These are phyloP conservation scores for Hypoxylon sp. DNA, from an alignment of 2,329 filamentous ascomycete species.

Conservation along the genomic window DNA sequence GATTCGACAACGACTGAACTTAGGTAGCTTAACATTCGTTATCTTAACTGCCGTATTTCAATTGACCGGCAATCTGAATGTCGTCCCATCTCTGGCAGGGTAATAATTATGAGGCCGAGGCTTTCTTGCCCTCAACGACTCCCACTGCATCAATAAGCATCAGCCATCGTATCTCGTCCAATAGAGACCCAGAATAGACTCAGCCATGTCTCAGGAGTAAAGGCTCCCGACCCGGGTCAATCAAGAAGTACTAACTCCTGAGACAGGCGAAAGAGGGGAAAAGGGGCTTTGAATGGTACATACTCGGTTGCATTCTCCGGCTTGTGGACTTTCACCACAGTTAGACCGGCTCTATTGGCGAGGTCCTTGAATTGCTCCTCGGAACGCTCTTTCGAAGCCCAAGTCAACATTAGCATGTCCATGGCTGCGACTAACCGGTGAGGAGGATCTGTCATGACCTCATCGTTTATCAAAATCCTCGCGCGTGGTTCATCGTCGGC, in stretches of 20 bases:
- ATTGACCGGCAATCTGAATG: background rate
- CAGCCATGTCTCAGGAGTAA: background rate
- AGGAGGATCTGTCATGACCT: slow-evolving; percentile 36
- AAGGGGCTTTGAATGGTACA: background rate
- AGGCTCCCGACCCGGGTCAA: background rate
- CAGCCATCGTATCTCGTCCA: background rate
- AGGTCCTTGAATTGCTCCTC: slow-evolving; percentile 33
- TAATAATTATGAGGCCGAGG: background rate
- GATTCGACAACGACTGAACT: too few species aligned
- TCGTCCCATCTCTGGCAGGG: background rate
- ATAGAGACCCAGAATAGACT: background rate
- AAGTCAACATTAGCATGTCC: slow-evolving; percentile 37
- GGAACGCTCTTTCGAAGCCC: slow-evolving; percentile 28
- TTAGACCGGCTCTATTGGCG: slow-evolving; percentile 26
- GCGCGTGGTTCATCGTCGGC: slow-evolving; percentile 36
- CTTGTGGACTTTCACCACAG: slow-evolving; percentile 31
- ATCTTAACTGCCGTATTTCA: background rate
- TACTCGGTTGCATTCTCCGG: slow-evolving; percentile 25
- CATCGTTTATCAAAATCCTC: slow-evolving; percentile 36
- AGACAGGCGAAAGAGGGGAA: background rate
- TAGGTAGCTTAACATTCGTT: too few species aligned
- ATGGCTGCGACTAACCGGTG: slow-evolving; percentile 31
- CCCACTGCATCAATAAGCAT: slow-evolving; percentile 8
- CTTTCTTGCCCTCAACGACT: slow-evolving; percentile 38
- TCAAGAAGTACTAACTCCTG: background rate